A percentile compares a stretch with the other conserved stretches of the same genome.
Evolutionary conservation across 495 filamentous ascomycete genomes (phyloP).

Genomic region (Aspergillus biplanus): DNA sequence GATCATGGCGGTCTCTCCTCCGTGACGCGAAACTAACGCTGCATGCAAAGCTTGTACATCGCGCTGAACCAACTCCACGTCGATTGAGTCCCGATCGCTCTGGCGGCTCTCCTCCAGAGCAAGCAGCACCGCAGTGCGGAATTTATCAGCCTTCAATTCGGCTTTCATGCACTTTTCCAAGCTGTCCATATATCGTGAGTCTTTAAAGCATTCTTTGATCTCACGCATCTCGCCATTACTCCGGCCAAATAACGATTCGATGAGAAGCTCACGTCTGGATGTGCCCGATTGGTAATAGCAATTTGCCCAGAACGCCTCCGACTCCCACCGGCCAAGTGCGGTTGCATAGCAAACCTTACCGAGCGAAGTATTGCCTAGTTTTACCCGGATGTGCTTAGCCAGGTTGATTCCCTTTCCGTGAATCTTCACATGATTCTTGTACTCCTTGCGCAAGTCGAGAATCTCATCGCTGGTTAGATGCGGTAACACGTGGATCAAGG

Average conservation of each 20-base stretch:
- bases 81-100: slow-evolving; percentile 68
- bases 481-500: slow-evolving; percentile 83
- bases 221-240: slow-evolving; percentile 82
- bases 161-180: slow-evolving; percentile 85
- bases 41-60: slow-evolving; percentile 74
- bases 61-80: slow-evolving; percentile 60
- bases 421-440: slow-evolving; percentile 85
- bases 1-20: slow-evolving; percentile 91
- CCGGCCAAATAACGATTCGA: slow-evolving; percentile 89
- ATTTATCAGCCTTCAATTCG: slow-evolving; percentile 92
- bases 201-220: slow-evolving; percentile 91
- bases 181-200: slow-evolving; percentile 88
- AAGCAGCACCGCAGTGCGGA: slow-evolving; percentile 84
- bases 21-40: slow-evolving; percentile 71
- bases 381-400: slow-evolving; percentile 89
- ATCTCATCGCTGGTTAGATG: slow-evolving; percentile 83
- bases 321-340: slow-evolving; percentile 89
- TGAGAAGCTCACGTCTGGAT: slow-evolving; percentile 81
- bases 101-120: slow-evolving; percentile 81
- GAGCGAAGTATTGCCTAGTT: slow-evolving; percentile 71
- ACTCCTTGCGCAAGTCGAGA: slow-evolving; percentile 79
- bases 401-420: slow-evolving; percentile 88
- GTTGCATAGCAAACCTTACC: slow-evolving; percentile 91
- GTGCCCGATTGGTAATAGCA: slow-evolving; percentile 95
- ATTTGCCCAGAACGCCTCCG: slow-evolving; percentile 97